phyloP scores from a whole-genome alignment of 1,139 yeast species.

The Candida labiduridarum region DNA sequence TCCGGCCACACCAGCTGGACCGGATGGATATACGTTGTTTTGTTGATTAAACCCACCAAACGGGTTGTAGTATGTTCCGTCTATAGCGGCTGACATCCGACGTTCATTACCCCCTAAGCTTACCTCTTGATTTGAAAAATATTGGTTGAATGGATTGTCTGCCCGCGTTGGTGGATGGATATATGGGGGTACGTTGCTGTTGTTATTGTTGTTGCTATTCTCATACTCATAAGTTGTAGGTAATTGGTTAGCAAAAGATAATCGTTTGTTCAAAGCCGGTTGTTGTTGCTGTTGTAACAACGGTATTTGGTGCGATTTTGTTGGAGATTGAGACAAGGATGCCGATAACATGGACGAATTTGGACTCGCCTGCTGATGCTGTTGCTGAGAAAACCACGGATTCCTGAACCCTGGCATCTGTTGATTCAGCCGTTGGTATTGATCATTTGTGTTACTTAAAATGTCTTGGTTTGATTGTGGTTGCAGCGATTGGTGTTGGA shows the following conservation, averaged over 20 bases:
- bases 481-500: slow-evolving; percentile 18
- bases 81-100: slow-evolving; percentile 49
- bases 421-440: slow-evolving; percentile 18
- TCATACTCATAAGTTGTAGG: slow-evolving; percentile 57
- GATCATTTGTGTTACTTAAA: slow-evolving; percentile 13
- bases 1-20: slow-evolving; percentile 10
- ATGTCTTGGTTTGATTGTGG: slow-evolving; percentile 10
- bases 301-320: slow-evolving; percentile 29
- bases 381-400: slow-evolving; percentile 44
- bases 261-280: slow-evolving; percentile 34
- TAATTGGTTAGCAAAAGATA: slow-evolving; percentile 46
- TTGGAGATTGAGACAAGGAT: slow-evolving; percentile 30
- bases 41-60: slow-evolving; percentile 11
- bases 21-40: slow-evolving; percentile 13
- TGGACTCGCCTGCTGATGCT: slow-evolving; percentile 7
- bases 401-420: slow-evolving; percentile 39
- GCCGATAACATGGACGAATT: slow-evolving; percentile 10
- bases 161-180: slow-evolving; percentile 51
- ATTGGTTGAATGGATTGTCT: slow-evolving; percentile 50
- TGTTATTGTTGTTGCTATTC: slow-evolving; percentile 9
- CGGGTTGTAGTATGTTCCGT: slow-evolving; percentile 23
- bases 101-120: slow-evolving; percentile 34
- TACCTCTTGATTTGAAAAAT: slow-evolving; percentile 46
- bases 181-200: slow-evolving; percentile 27
- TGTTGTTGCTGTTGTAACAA: slow-evolving; percentile 27